Conservation (phyloP, 371 early-diverging fungal genomes). For the Lichtheimia hyalospora region DNA sequence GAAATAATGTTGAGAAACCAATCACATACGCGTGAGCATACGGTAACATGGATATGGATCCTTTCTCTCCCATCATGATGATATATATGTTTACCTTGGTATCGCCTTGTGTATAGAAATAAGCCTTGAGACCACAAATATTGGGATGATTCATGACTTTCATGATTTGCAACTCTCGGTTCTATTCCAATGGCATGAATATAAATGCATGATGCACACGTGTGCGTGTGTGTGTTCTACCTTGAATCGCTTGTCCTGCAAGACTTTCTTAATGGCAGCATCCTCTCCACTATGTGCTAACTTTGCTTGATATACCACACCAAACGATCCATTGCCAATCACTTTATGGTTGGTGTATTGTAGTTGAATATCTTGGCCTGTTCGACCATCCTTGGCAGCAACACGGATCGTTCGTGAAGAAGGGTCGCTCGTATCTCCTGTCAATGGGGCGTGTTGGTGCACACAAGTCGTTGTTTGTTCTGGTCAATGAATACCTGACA, state of each 20-base stretch:
- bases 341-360: slow-evolving; percentile 87
- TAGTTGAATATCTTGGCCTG: slow-evolving; percentile 81
- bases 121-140: slow-evolving; percentile 82
- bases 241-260: slow-evolving; percentile 96
- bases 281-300: slow-evolving; percentile 72
- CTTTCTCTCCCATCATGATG: background rate
- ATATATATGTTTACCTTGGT: slow-evolving; percentile 48
- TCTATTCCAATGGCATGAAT: too few species aligned
- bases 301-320: slow-evolving; percentile 93
- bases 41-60: too few species aligned
- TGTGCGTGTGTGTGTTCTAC: slow-evolving; percentile 37
- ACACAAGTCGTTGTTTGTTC: background rate
- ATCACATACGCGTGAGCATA: slow-evolving; percentile 7
- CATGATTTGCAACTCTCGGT: slow-evolving; percentile 97
- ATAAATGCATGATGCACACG: too few species aligned
- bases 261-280: slow-evolving; percentile 92
- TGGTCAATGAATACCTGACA: slow-evolving; percentile 4
- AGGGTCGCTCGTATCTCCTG: slow-evolving; percentile 12
- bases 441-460: background rate
- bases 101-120: slow-evolving; percentile 87
- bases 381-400: slow-evolving; percentile 79
- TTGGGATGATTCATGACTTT: slow-evolving; percentile 87
- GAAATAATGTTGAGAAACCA: slow-evolving; percentile 12
- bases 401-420: slow-evolving; percentile 22
- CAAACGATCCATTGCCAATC: slow-evolving; percentile 94